These are phyloP conservation scores for Clausena lansium DNA, from an alignment of 345 rosid genomes.

Conservation along the genomic window DNA sequence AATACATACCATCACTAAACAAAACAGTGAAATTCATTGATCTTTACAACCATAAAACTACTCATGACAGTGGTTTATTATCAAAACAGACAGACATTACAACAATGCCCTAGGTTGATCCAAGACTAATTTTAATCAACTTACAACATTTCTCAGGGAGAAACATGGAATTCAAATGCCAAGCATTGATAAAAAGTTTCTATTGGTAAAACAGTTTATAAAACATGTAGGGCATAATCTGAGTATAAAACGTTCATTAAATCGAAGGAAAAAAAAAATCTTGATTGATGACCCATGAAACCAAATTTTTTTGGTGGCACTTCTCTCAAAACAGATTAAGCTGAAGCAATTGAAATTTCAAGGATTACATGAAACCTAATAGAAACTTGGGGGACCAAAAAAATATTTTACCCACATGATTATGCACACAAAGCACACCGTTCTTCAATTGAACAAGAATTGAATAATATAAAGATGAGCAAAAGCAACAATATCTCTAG, in stretches of 20 bases:
- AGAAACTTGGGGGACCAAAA: background rate
- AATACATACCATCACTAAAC: constrained; percentile 15
- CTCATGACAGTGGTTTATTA: background rate
- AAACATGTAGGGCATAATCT: background rate
- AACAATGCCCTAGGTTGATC: background rate
- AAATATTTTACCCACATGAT: background rate
- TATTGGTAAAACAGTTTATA: background rate
- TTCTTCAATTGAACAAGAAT: constrained; percentile 4
- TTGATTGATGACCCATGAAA: background rate
- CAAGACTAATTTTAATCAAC: no score
- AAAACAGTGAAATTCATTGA: background rate
- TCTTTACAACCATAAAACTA: background rate
- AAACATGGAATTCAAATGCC: background rate
- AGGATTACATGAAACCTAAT: background rate
- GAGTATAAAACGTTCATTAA: background rate
- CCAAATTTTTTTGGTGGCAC: background rate
- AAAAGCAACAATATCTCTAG: background rate
- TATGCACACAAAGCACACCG: background rate
- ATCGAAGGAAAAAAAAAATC: background rate
- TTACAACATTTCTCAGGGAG: background rate
- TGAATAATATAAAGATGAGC: background rate
- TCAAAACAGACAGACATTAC: background rate
- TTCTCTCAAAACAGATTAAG: background rate
- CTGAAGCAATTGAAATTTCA: background rate
- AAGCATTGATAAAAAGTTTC: background rate